phyloP scores from a whole-genome alignment of 2,329 filamentous ascomycete genomes.

The Bipolaris bicolor region DNA sequence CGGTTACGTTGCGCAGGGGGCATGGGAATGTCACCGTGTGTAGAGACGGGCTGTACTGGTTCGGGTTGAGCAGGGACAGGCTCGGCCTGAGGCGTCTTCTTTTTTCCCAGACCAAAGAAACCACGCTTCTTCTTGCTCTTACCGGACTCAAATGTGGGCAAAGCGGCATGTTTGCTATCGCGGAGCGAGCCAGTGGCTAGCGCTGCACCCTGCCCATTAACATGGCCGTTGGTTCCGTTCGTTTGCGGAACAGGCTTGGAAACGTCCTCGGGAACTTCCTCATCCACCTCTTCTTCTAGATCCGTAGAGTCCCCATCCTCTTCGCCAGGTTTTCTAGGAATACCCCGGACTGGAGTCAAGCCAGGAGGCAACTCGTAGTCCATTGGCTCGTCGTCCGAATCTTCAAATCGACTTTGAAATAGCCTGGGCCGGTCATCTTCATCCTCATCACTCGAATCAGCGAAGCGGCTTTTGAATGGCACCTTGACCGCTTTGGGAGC shows the following conservation, averaged over 20 bases:
- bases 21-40: slow-evolving; percentile 34
- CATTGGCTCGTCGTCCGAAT: slow-evolving; percentile 57
- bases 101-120: slow-evolving; percentile 65
- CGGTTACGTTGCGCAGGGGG: slow-evolving; percentile 38
- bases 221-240: slow-evolving; percentile 19
- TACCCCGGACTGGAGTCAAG: slow-evolving; percentile 64
- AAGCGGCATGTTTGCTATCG: slow-evolving; percentile 44
- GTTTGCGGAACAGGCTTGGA: slow-evolving; percentile 25
- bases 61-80: slow-evolving; percentile 41
- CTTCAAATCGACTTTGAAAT: slow-evolving; percentile 57
- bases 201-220: slow-evolving; percentile 34
- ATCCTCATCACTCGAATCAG: slow-evolving; percentile 71
- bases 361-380: slow-evolving; percentile 49
- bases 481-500: slow-evolving; percentile 24
- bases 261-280: slow-evolving; percentile 22
- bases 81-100: slow-evolving; percentile 55
- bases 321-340: slow-evolving; percentile 60
- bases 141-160: slow-evolving; percentile 34
- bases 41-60: slow-evolving; percentile 38
- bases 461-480: slow-evolving; percentile 61
- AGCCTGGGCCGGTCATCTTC: slow-evolving; percentile 38
- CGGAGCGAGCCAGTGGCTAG: slow-evolving; percentile 50
- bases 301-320: slow-evolving; percentile 65
- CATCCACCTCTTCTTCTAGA: slow-evolving; percentile 53
- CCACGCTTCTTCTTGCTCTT: slow-evolving; percentile 51